These are phyloP conservation scores for Sclerospora graminicola DNA, from an alignment of 352 stramenopile genomes.

Conservation along the genomic window DNA sequence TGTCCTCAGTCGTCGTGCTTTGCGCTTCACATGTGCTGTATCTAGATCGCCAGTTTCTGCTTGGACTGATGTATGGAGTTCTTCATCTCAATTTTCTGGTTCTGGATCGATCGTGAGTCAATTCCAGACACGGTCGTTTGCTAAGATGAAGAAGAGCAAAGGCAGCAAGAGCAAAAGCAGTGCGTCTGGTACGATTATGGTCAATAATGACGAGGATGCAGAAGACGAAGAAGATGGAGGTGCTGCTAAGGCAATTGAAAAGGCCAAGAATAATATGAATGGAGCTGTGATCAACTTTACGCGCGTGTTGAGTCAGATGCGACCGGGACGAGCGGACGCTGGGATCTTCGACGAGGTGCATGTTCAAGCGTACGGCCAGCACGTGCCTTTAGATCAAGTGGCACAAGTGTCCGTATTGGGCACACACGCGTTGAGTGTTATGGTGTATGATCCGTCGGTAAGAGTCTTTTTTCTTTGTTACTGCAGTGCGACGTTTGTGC, in stretches of 20 bases:
- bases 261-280: slow-evolving; percentile 74
- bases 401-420: slow-evolving; percentile 64
- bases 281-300: slow-evolving; percentile 72
- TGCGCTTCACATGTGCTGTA: slow-evolving; percentile 13
- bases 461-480: slow-evolving; percentile 1
- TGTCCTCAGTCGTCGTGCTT: slow-evolving; percentile 8
- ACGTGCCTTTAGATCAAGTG: slow-evolving; percentile 65
- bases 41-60: slow-evolving; percentile 4
- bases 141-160: slow-evolving; percentile 64
- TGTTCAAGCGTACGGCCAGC: slow-evolving; percentile 71
- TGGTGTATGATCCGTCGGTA: slow-evolving; percentile 77
- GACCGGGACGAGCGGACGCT: slow-evolving; percentile 61
- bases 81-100: slow-evolving; percentile 2
- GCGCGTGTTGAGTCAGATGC: slow-evolving; percentile 64
- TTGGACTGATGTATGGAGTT: slow-evolving; percentile 1
- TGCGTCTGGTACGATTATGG: neutral
- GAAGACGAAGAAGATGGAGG: slow-evolving; percentile 21
- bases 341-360: slow-evolving; percentile 77
- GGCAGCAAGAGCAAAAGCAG: slow-evolving; percentile 21
- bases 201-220: slow-evolving; percentile 7
- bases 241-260: slow-evolving; percentile 29
- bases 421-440: slow-evolving; percentile 52
- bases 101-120: slow-evolving; percentile 2
- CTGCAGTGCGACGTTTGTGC: neutral
- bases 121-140: slow-evolving; percentile 37